Evolutionary conservation across 306 rosid genomes (phyloP).

Genomic region (Luffa aegyptiaca): DNA sequence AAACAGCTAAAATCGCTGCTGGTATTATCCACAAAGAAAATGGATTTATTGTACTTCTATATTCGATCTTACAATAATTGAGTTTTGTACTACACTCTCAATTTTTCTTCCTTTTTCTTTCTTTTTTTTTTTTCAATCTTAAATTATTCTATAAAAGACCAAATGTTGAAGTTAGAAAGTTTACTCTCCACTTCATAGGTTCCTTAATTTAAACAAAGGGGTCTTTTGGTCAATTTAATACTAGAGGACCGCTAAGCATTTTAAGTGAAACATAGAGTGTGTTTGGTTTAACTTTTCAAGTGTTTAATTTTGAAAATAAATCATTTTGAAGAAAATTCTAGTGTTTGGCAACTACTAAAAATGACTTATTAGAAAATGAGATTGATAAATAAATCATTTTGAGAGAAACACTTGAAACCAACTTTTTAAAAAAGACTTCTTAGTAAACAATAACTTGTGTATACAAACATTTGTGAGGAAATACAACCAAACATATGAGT

Average conservation of each 20-base stretch:
- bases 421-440: too few species aligned
- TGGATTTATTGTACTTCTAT: not conserved
- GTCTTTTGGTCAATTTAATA: not conserved
- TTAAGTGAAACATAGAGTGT: not conserved
- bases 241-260: not conserved
- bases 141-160: not conserved
- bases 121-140: not conserved
- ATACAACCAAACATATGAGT: too few species aligned
- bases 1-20: not conserved
- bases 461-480: too few species aligned
- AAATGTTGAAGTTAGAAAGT: not conserved
- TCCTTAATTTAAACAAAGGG: not conserved
- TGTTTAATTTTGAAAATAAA: too few species aligned
- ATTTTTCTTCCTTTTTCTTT: not conserved
- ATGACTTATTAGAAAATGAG: too few species aligned
- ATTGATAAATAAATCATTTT: too few species aligned
- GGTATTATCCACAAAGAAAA: conserved; percentile 4
- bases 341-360: too few species aligned
- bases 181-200: not conserved
- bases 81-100: not conserved
- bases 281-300: too few species aligned
- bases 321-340: too few species aligned
- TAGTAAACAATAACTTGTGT: too few species aligned
- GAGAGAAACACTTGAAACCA: too few species aligned
- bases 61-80: not conserved